Base-by-base conservation (phyloP, 495 filamentous ascomycete species). In the Umbilicaria muhlenbergii region DNA sequence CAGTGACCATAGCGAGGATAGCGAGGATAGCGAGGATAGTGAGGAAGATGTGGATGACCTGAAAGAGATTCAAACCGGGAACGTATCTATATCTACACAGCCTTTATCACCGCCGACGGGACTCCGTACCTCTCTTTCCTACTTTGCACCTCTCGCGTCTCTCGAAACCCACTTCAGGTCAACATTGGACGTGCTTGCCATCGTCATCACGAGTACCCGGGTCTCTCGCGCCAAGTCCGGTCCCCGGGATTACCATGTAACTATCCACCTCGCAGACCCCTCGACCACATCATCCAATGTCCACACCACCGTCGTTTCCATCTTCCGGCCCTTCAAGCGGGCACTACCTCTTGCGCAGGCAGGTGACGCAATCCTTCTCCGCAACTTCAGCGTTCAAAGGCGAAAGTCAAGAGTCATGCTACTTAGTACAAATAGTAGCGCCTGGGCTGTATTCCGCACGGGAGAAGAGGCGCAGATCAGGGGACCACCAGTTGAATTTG, bases 361-460 rank as follows among this genome's bases (percentile, higher is more conserved):
- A 13, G 91, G 91, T 7, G 81, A 91, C 49, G 75, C 78, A 2
- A 66, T 94, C 16, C 58, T 98, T 33, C 68, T 98, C 11, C 71
- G 81, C 5, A 68, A 77, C 34, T 86, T 95, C 52, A 71, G 69
- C 42, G 83, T 92, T 12, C 56, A 65, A 43, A 70, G 58, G 47
- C 62, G 63, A 41, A 54, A 70, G 24, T 60, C 59, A 47, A 58
- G 58, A 6, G 51, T 70, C 32, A 61, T 62, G 19, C 64, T 75
- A 6, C 54, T 73, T 32, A 74, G 67, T 44, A 60, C 58, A 1
- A 55, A 65, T 21, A 63, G 64, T 33, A 73, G 69, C 32, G 64
- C 72, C 18, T 92, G 85, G 83, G 82, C 76, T 4, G 74, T 88
- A 1, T 73, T 70, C 52, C 54, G 46, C 14, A 52, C 53, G 16